Evolutionary conservation across 257 asterid genomes (phyloP).

Genomic region (Lycium ferocissimum): DNA sequence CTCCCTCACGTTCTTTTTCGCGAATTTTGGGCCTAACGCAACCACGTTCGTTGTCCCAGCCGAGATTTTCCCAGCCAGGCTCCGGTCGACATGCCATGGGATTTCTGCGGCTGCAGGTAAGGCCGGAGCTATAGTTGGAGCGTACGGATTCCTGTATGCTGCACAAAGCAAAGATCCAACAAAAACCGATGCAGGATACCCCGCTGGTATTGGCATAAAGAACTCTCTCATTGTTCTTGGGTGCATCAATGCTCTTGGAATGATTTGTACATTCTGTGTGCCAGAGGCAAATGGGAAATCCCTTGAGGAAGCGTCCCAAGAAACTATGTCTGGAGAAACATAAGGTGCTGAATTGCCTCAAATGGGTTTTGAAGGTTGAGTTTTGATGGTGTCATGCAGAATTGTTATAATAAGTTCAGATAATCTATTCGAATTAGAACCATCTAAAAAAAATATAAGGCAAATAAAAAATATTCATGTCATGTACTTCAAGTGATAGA

Average conservation of each 20-base stretch:
- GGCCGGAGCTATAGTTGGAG: conserved; percentile 46
- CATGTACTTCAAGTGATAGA: too few relatives aligned
- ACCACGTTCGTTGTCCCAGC: conserved; percentile 39
- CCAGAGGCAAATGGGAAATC: conserved; percentile 36
- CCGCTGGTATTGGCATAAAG: conserved; percentile 38
- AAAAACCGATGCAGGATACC: conserved; percentile 39
- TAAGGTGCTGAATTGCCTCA: too few relatives aligned
- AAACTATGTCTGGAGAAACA: not conserved
- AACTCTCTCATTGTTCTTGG: conserved; percentile 34
- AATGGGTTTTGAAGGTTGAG: not conserved
- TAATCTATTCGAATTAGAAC: too few relatives aligned
- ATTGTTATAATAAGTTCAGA: too few relatives aligned
- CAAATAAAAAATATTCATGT: too few relatives aligned
- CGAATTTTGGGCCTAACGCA: conserved; percentile 46
- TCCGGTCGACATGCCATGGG: conserved; percentile 42
- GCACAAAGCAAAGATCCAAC: conserved; percentile 34
- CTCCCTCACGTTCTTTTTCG: conserved; percentile 10
- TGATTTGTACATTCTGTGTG: conserved; percentile 30
- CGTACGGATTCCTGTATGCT: conserved; percentile 38
- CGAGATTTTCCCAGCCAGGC: conserved; percentile 39
- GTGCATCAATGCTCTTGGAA: conserved; percentile 30
- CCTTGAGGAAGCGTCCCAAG: not conserved
- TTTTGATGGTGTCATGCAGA: not conserved
- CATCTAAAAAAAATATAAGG: too few relatives aligned
- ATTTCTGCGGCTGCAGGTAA: conserved; percentile 50